Evolutionary conservation across 1,284 basidiomycete species (phyloP), one percentile per base, ranked within the genome.

Genomic region (Ceratobasidium sp.): DNA sequence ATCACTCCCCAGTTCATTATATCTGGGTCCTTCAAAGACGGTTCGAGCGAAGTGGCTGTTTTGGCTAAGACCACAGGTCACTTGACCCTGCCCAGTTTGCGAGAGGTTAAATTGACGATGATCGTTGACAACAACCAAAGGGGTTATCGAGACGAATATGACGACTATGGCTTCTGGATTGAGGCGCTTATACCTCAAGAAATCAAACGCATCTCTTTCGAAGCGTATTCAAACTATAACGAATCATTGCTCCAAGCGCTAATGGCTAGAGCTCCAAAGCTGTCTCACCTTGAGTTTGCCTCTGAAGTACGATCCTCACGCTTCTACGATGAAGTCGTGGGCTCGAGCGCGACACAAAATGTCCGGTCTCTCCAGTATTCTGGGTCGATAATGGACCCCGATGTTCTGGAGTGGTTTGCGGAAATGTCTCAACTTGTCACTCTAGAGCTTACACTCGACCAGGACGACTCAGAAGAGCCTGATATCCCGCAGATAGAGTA

Each of bases 251-350:
- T 54, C 52, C 52, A 54, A 54, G 52, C 52, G 52, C 20, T 54
- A n/a, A 54, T 54, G 6, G 5, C 9, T n/a, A 10, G 52, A 54
- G 52, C 52, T 10, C 52, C 52, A 10, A 23, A 54, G 17, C 52
- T 54, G 17, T 54, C 52, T 20, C 52, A 54, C 52, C 20, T 54
- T 20, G 52, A 54, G 10, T 54, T 54, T 20, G 52, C 52, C 10
- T 54, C 10, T 54, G 52, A 54, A 54, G 52, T 54, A n/a, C 52
- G 52, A 54, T 54, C 52, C 17, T 54, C 52, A n/a, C 52, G 52
- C 10, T 54, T 54, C 52, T 54, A 54, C 52, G 4, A n/a, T 6
- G 52, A 54, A 6, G 23, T 54, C 9, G 5, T 54, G 6, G 52
- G 17, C 20, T n/a, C 52, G 52, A 54, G 23, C 6, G 5, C 52